phyloP scores from a whole-genome alignment of 257 asterid species.

The Datura wrightii region DNA sequence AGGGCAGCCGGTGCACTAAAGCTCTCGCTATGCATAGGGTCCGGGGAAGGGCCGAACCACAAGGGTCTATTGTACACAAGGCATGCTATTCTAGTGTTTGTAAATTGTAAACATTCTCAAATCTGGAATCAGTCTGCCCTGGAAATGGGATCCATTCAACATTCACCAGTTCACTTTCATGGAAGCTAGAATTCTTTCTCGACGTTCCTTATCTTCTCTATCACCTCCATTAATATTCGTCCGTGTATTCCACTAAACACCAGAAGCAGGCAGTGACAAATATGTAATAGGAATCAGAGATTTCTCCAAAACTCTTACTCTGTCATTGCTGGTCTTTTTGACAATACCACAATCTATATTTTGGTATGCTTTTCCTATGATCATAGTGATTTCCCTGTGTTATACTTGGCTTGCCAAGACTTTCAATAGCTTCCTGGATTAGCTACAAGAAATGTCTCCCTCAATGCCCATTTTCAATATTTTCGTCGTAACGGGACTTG shows the following conservation, averaged over 20 bases:
- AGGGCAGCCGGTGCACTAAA: no score
- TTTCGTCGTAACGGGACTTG: neutral
- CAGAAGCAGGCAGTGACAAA: neutral
- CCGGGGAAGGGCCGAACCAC: no score
- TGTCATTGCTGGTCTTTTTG: neutral
- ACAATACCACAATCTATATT: neutral
- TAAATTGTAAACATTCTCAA: neutral
- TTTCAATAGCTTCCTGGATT: neutral
- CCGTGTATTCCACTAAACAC: neutral
- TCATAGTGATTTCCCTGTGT: constrained; percentile 14
- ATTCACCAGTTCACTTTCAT: neutral
- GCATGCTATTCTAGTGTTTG: neutral
- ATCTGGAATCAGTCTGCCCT: neutral
- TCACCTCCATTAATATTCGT: constrained; percentile 4
- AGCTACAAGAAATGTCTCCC: neutral
- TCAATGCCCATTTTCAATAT: constrained; percentile 11
- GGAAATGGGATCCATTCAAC: constrained; percentile 2
- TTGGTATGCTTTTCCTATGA: constrained; percentile 9
- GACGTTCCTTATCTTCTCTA: neutral
- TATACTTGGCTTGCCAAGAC: constrained; percentile 18
- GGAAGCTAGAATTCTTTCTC: neutral
- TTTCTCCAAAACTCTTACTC: neutral
- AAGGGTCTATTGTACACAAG: no score
- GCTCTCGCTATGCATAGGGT: no score
- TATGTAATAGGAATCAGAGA: neutral